Percentiles rank a stretch among this genome's conserved stretches.
Evolutionary conservation across 192 early-diverging fungal species (phyloP).

Genomic region (Diversispora eburnea): DNA sequence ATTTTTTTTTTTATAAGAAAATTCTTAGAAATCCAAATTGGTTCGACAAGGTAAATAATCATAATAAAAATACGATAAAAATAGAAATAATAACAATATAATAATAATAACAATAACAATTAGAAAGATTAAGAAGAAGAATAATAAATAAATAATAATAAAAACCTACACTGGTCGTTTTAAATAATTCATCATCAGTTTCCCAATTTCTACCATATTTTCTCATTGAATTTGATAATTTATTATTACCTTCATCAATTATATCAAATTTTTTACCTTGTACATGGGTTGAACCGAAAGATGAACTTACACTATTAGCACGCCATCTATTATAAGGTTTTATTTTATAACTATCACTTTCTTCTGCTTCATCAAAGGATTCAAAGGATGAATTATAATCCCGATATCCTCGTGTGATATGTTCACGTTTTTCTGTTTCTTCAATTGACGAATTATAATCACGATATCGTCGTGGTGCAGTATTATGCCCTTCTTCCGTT

Average conservation of each 20-base stretch:
- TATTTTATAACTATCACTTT: slow-evolving; percentile 13
- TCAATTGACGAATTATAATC: too few species aligned
- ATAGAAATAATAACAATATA: background rate
- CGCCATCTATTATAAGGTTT: background rate
- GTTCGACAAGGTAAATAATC: background rate
- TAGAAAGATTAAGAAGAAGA: background rate
- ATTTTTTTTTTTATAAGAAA: too few species aligned
- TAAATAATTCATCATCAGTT: slow-evolving; percentile 26
- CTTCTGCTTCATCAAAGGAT: slow-evolving; percentile 10
- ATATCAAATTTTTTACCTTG: slow-evolving; percentile 4
- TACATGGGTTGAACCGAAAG: background rate
- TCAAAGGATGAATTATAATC: slow-evolving; percentile 11
- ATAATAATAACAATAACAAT: background rate
- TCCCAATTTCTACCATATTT: slow-evolving; percentile 14
- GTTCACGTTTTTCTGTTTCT: too few species aligned
- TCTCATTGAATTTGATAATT: background rate
- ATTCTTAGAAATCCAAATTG: too few species aligned
- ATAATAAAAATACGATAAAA: background rate
- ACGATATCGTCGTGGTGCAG: too few species aligned
- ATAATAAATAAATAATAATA: background rate
- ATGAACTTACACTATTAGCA: background rate
- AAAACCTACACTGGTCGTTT: slow-evolving; percentile 22
- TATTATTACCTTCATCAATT: slow-evolving; percentile 7
- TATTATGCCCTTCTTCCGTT: background rate
- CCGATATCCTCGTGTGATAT: slow-evolving; percentile 2